Base-by-base conservation (phyloP, 2,329 filamentous ascomycete genomes). In the Myriosclerotinia curreyana region DNA sequence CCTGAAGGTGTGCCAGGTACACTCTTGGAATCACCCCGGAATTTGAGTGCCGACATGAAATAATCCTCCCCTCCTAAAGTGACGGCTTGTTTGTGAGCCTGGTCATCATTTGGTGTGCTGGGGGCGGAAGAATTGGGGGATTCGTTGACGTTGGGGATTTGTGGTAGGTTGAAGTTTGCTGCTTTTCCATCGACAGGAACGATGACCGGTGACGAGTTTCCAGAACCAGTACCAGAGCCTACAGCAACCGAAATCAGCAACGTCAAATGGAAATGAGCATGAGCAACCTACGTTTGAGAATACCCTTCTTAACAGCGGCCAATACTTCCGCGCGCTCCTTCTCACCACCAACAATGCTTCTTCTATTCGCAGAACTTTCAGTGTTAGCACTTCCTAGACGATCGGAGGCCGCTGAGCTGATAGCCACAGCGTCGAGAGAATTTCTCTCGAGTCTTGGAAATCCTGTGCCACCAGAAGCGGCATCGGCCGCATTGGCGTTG, bases 251-350 rank as follows among this genome's bases (percentile, higher is more conserved):
- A 59, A 20, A 77, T 80, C 78, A 75, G 66, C 50, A 22, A 40
- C 15, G 14, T 15, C 25, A 9, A 31, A 55, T 2, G 20, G 22
- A 31, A 2, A n/a, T 4, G 9, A 12, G 11, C 6, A 22, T 15
- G 15, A 25, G 22, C 11, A 22, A 77, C 85, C 76, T 83, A 90
- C 92, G 90, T 79, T 99, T 99, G 63, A 99, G 77, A 58, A 99
- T 99, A 56, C 95, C 95, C 79, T 96, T 97, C 74, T 92, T 92
- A 55, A 98, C 92, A 8, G 92, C 91, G 25, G 93, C 92, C 51
- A 98, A 83, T 20, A 96, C 90, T 74, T 98, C 94, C 0, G 93
- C 92, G 68, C 94, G 87, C 74, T 98, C 95, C 72, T 82, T 89
- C 69, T 98, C 95, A 36, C 92, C 90, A 48, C 93, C 94, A 54